Evolutionary conservation across 495 filamentous ascomycete genomes (phyloP).

Genomic region (Podospora pseudocomata): DNA sequence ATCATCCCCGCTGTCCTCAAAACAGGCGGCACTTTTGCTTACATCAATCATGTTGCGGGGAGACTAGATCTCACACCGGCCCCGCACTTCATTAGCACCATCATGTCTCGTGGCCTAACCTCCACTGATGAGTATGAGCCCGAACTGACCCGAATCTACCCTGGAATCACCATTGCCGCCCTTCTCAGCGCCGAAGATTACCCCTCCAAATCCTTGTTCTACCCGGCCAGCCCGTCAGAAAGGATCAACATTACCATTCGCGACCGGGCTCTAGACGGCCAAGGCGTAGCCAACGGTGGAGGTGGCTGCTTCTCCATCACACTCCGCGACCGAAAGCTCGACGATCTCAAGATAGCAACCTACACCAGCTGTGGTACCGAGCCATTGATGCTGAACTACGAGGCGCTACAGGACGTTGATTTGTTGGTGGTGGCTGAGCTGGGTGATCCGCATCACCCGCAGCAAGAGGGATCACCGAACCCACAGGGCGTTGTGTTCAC

Average conservation of each 20-base stretch:
- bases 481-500: conserved; percentile 9
- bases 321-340: conserved; percentile 3
- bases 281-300: conserved; percentile 1
- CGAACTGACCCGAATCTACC: conserved; percentile 12
- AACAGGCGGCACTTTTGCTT: conserved; percentile 22
- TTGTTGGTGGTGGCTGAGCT: conserved; percentile 13
- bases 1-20: conserved; percentile 24
- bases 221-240: conserved; percentile 17
- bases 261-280: conserved; percentile 7
- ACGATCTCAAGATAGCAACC: neutral
- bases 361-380: conserved; percentile 17
- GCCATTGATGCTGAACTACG: conserved; percentile 7
- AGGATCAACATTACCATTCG: conserved; percentile 19
- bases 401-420: conserved; percentile 5
- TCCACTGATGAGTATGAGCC: conserved; percentile 13
- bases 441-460: neutral
- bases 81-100: conserved; percentile 16
- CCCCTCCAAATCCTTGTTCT: conserved; percentile 14
- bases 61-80: neutral
- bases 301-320: conserved; percentile 12
- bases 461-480: neutral
- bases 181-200: conserved; percentile 12
- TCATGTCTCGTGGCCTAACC: conserved; percentile 20
- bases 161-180: conserved; percentile 19
- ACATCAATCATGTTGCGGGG: conserved; percentile 8